phyloP scores from a whole-genome alignment of 2,329 filamentous ascomycete species.

The Immersiporthe knoxdaviesiana region DNA sequence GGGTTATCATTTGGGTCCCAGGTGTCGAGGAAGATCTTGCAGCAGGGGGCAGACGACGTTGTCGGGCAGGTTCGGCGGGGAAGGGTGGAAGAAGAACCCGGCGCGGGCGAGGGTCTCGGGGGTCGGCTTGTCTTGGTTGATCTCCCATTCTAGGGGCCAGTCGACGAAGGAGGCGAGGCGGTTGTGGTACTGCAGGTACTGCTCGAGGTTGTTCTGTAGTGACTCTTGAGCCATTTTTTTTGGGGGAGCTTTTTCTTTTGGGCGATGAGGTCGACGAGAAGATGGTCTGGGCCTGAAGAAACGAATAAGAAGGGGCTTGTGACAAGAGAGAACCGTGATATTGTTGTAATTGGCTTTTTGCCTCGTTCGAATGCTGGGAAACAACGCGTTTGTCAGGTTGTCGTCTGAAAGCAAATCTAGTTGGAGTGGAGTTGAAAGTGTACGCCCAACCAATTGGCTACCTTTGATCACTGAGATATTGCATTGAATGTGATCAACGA shows the following conservation, averaged over 20 bases:
- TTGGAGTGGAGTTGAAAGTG: too few relatives aligned
- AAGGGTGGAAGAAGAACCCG: constrained; percentile 12
- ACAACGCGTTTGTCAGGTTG: neutral
- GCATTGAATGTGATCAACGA: too few relatives aligned
- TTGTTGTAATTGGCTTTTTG: neutral
- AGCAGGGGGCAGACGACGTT: constrained; percentile 17
- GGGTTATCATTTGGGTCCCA: constrained; percentile 12
- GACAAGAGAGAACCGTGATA: neutral
- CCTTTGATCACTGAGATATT: too few relatives aligned
- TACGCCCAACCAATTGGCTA: too few relatives aligned
- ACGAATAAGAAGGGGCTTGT: neutral
- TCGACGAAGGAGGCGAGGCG: constrained; percentile 22
- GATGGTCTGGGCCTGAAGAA: neutral
- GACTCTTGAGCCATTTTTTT: neutral
- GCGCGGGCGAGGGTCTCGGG: constrained; percentile 18
- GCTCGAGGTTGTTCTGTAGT: neutral
- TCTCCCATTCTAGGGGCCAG: constrained; percentile 17
- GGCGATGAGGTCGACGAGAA: neutral
- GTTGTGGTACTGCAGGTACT: constrained; percentile 23
- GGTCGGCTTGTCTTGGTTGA: constrained; percentile 11
- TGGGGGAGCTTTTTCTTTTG: neutral
- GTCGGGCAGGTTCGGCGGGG: neutral
- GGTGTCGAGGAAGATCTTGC: neutral
- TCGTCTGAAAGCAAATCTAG: neutral
- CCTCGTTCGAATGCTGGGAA: neutral